Evolutionary conservation across 2,329 filamentous ascomycete genomes (phyloP).

Genomic region (Tolypocladium tropicale): DNA sequence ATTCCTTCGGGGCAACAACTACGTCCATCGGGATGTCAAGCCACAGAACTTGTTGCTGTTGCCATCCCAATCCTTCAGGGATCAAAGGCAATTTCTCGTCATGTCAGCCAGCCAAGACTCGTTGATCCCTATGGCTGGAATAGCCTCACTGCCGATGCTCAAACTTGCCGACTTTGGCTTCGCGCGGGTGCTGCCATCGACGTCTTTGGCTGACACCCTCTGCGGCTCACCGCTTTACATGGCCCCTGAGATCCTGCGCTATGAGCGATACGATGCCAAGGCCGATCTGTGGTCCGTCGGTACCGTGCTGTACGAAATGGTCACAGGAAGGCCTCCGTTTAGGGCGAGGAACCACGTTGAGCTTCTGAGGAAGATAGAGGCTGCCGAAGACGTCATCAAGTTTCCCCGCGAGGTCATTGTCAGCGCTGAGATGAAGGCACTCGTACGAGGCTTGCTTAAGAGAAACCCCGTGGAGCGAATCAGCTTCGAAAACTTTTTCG

Average conservation of each 20-base stretch:
- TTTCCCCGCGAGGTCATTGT: conserved; percentile 66
- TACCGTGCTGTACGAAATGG: conserved; percentile 93
- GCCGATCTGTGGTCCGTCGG: conserved; percentile 97
- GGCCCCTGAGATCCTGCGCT: conserved; percentile 94
- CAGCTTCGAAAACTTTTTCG: conserved; percentile 79
- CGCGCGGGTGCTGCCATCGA: conserved; percentile 79
- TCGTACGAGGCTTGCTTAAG: conserved; percentile 75
- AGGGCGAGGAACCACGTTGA: conserved; percentile 91
- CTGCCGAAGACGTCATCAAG: conserved; percentile 72
- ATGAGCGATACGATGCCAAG: conserved; percentile 95
- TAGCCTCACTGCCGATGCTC: conserved; percentile 83
- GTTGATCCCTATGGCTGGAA: conserved; percentile 67
- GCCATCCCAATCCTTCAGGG: conserved; percentile 64
- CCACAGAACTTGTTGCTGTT: conserved; percentile 91
- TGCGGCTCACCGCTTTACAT: conserved; percentile 97
- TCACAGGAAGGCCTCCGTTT: conserved; percentile 82
- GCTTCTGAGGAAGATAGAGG: conserved; percentile 82
- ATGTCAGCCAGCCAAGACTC: conserved; percentile 71
- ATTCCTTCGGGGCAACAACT: conserved; percentile 74
- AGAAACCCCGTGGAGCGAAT: conserved; percentile 76
- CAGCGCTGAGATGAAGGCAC: conserved; percentile 65
- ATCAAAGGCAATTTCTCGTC: conserved; percentile 45
- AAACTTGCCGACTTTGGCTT: conserved; percentile 99
- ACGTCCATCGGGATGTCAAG: conserved; percentile 95
- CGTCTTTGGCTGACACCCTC: conserved; percentile 87